Evolutionary conservation across 2,329 filamentous ascomycete species (phyloP).

Genomic region (Fusarium nodosum): DNA sequence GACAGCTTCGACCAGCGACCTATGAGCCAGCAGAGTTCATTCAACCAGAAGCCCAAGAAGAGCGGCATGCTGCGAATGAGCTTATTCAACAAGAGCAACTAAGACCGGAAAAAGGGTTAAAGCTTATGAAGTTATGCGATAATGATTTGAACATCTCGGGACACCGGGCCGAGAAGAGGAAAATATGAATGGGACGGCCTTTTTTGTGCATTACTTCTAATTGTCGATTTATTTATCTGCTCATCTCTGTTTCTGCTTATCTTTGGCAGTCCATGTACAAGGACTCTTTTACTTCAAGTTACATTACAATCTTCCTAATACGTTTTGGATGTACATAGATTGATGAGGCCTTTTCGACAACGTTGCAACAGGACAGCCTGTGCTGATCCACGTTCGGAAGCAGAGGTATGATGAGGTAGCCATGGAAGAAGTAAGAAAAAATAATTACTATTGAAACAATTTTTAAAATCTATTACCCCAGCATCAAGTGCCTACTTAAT

Average conservation of each 20-base stretch:
- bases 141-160: constrained; percentile 29
- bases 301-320: constrained; percentile 37
- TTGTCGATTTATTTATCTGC: constrained; percentile 3
- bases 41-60: constrained; percentile 38
- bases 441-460: background rate
- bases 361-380: background rate
- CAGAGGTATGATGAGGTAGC: background rate
- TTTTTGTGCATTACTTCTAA: background rate
- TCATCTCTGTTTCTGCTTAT: background rate
- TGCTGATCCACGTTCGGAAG: background rate
- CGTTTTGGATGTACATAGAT: constrained; percentile 24
- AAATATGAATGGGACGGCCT: constrained; percentile 23
- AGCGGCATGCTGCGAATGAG: constrained; percentile 43
- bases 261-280: background rate
- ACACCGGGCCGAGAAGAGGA: background rate
- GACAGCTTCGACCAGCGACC: constrained; percentile 45
- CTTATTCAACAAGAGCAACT: constrained; percentile 42
- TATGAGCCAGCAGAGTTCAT: constrained; percentile 43
- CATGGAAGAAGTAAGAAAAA: background rate
- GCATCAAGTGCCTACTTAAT: too few relatives aligned
- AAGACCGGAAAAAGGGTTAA: constrained; percentile 3
- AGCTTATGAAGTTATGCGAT: constrained; percentile 39
- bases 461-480: background rate
- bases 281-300: constrained; percentile 23
- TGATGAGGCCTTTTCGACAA: constrained; percentile 4